These are phyloP conservation scores for Colletotrichum eremochloae DNA, from an alignment of 2,329 filamentous ascomycete genomes.

Conservation along the genomic window DNA sequence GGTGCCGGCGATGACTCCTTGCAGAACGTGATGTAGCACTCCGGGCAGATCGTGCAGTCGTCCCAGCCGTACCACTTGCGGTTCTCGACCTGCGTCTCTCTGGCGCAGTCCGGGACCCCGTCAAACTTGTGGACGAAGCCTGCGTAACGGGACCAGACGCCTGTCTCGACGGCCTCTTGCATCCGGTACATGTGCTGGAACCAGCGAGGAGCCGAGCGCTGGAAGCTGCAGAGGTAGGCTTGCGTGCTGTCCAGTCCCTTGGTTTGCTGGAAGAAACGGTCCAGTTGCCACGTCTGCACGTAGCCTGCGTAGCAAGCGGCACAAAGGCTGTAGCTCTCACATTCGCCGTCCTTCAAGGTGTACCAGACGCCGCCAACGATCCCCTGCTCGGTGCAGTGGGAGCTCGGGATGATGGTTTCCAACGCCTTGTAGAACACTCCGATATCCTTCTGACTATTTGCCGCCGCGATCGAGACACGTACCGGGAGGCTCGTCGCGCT, in stretches of 20 bases:
- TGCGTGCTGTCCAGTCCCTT: constrained; percentile 34
- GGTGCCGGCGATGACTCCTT: constrained; percentile 19
- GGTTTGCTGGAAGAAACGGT: constrained; percentile 48
- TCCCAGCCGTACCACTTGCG: constrained; percentile 42
- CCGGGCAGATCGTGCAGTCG: constrained; percentile 39
- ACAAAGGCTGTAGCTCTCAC: constrained; percentile 48
- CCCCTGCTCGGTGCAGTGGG: constrained; percentile 48
- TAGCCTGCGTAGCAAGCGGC: constrained; percentile 52
- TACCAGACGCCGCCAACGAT: constrained; percentile 52
- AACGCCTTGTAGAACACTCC: constrained; percentile 48
- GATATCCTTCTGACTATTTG: constrained; percentile 47
- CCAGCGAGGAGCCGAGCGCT: constrained; percentile 46
- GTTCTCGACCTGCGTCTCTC: constrained; percentile 12
- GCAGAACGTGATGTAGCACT: constrained; percentile 40
- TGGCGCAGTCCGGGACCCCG: constrained; percentile 32
- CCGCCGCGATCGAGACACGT: constrained; percentile 46
- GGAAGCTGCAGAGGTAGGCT: constrained; percentile 50
- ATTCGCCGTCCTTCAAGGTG: constrained; percentile 46
- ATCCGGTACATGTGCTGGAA: constrained; percentile 46
- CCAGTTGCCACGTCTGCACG: constrained; percentile 46
- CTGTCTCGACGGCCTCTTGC: constrained; percentile 49
- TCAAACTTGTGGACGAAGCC: constrained; percentile 48
- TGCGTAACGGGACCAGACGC: constrained; percentile 49
- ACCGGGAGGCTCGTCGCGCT: constrained; percentile 38
- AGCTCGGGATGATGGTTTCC: constrained; percentile 43